Conservation (phyloP, 2,329 filamentous ascomycete genomes). For the Dactylella cylindrospora region DNA sequence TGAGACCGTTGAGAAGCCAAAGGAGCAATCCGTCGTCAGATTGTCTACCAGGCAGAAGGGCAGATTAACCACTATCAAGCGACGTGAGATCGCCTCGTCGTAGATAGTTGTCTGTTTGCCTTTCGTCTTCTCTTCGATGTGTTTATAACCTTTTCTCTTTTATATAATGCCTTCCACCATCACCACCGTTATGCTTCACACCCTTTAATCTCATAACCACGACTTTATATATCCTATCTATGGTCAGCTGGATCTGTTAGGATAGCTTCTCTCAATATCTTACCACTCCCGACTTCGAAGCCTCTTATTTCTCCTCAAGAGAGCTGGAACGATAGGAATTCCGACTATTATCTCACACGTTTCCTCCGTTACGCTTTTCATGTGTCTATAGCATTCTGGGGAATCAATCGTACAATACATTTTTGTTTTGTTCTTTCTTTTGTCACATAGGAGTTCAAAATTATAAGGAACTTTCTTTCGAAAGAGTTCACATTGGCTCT, state of each 20-base stretch:
- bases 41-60: conserved; percentile 93
- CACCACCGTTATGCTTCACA: conserved; percentile 11
- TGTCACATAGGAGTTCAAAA: conserved; percentile 15
- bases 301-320: too few relatives aligned
- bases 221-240: too few relatives aligned
- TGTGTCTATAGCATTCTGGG: too few relatives aligned
- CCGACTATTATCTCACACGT: conserved; percentile 24
- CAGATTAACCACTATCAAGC: conserved; percentile 55
- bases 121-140: conserved; percentile 26
- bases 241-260: too few relatives aligned
- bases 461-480: too few relatives aligned
- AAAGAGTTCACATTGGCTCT: too few relatives aligned
- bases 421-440: conserved; percentile 1
- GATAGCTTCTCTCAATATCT: conserved; percentile 27
- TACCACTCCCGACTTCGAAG: conserved; percentile 18
- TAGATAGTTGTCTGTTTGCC: conserved; percentile 50
- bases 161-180: conserved; percentile 44
- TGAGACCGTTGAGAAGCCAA: conserved; percentile 91
- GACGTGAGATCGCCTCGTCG: conserved; percentile 62
- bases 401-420: too few relatives aligned
- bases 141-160: conserved; percentile 40
- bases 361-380: not conserved
- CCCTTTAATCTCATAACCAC: too few relatives aligned
- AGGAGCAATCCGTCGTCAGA: conserved; percentile 58
- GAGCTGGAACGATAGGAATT: too few relatives aligned